Evolutionary conservation across 192 early-diverging fungal genomes (phyloP), one percentile per base, ranked within the genome.

Genomic region (Backusella macrospora): DNA sequence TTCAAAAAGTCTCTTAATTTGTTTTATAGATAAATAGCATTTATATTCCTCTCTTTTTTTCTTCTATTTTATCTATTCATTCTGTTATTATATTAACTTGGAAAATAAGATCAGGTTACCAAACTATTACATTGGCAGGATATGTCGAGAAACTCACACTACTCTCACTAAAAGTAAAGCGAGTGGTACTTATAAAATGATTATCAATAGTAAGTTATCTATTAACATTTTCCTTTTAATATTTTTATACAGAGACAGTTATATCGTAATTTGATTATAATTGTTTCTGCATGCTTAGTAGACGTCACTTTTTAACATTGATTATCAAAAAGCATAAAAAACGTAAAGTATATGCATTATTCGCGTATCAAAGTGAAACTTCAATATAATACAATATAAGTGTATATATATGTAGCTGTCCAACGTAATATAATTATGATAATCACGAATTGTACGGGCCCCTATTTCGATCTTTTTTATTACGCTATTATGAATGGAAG

Each of bases 361-460:
- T 66, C 9, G 21, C 21, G 52, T 52, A 52, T 6, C 3, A 49
- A 49, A 52, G 18, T 52, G 49, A 52, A 18, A 18, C 18, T 18
- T 52, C 21, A 34, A 34, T 52, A 7, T 52, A 52, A 52, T 18
- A 49, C 42, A 6, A 43, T 9, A 43, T 9, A 43, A 6, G 42
- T 9, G 29, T 34, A 59, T 1, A 12, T 12, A 23, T 13, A 26
- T 26, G 26, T 9, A 43, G 52, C 52, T 5, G 12, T 4, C 5
- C 52, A 59, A 23, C 52, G 52, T n/a, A 59, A 59, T 59, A 91
- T 98, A 2, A 94, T 98, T 63, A 76, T 98, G 74, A 96, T 98
- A 95, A 91, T 98, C 37, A 92, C 92, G 55, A 95, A 97, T 78
- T 95, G 97, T 12, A 96, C 97, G 75, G 97, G 98, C 16, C n/a